Conservation (phyloP, 1,139 yeast genomes). For the Magnusiomyces clavatus region DNA sequence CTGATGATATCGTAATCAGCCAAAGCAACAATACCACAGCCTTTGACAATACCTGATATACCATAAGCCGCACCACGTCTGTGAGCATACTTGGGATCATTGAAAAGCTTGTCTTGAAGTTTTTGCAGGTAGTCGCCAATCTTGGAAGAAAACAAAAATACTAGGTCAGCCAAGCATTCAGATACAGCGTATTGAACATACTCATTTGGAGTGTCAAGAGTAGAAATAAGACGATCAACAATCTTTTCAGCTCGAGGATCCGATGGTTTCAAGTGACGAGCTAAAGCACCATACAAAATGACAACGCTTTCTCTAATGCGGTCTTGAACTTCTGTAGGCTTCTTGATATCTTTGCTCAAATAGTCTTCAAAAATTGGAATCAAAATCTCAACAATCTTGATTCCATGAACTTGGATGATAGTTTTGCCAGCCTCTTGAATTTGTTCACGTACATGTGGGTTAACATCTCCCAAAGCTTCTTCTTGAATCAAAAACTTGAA, state of each 20-base stretch:
- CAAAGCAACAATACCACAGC: slow-evolving; percentile 74
- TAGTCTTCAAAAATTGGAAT: slow-evolving; percentile 70
- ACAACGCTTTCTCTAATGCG: slow-evolving; percentile 72
- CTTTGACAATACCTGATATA: slow-evolving; percentile 85
- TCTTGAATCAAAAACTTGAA: slow-evolving; percentile 55
- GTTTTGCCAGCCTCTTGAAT: slow-evolving; percentile 84
- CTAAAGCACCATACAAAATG: slow-evolving; percentile 80
- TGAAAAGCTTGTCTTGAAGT: slow-evolving; percentile 52
- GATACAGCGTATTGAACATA: slow-evolving; percentile 83
- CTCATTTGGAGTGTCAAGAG: slow-evolving; percentile 82
- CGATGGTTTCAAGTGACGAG: slow-evolving; percentile 60
- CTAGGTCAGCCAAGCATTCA: slow-evolving; percentile 78
- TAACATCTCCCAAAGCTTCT: slow-evolving; percentile 65
- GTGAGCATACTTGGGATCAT: slow-evolving; percentile 40
- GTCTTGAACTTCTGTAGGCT: slow-evolving; percentile 44
- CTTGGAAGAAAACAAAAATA: slow-evolving; percentile 38
- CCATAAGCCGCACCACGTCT: slow-evolving; percentile 97
- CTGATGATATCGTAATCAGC: slow-evolving; percentile 72
- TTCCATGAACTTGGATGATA: slow-evolving; percentile 59
- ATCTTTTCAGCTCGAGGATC: slow-evolving; percentile 60
- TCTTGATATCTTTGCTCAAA: slow-evolving; percentile 31
- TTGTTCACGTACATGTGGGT: slow-evolving; percentile 66
- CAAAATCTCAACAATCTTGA: slow-evolving; percentile 54
- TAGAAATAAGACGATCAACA: slow-evolving; percentile 59
- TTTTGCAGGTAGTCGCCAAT: slow-evolving; percentile 49